phyloP scores from a whole-genome alignment of 331 rosid genomes.

The Quercus phellos region DNA sequence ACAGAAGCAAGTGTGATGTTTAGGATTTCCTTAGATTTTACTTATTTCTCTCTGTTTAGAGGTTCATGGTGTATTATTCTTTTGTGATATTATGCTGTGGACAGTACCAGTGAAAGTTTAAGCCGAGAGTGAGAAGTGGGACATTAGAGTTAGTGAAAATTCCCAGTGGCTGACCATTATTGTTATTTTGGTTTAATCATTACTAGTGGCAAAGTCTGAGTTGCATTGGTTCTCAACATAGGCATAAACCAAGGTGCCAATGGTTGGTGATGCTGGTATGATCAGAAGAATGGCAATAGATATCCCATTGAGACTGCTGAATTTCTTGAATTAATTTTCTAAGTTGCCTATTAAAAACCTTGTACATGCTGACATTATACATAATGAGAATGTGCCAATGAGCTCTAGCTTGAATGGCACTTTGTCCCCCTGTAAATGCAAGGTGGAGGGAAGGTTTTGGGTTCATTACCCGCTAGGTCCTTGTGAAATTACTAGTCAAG shows the following conservation, averaged over 20 bases:
- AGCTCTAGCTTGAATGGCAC: too few species aligned
- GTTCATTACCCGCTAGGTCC: too few species aligned
- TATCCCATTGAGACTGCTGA: neutral
- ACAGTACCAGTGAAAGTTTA: neutral
- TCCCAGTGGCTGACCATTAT: neutral
- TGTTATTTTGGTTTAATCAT: neutral
- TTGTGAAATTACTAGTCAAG: too few species aligned
- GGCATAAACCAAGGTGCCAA: neutral
- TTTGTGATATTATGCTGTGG: neutral
- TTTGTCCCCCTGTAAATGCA: too few species aligned
- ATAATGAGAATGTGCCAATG: neutral
- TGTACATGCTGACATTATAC: neutral
- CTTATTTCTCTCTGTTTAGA: neutral
- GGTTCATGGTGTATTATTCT: neutral
- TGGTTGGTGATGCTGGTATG: neutral
- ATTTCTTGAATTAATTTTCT: neutral
- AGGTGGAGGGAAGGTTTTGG: too few species aligned
- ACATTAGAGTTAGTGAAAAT: neutral
- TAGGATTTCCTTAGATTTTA: neutral
- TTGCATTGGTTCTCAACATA: neutral
- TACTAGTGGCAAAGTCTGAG: neutral
- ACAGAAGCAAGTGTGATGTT: neutral
- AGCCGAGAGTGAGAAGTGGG: neutral
- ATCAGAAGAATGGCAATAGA: neutral
- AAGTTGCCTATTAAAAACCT: neutral